Conservation (phyloP, 805 yeast species). For the Wickerhamiella shivajii region DNA sequence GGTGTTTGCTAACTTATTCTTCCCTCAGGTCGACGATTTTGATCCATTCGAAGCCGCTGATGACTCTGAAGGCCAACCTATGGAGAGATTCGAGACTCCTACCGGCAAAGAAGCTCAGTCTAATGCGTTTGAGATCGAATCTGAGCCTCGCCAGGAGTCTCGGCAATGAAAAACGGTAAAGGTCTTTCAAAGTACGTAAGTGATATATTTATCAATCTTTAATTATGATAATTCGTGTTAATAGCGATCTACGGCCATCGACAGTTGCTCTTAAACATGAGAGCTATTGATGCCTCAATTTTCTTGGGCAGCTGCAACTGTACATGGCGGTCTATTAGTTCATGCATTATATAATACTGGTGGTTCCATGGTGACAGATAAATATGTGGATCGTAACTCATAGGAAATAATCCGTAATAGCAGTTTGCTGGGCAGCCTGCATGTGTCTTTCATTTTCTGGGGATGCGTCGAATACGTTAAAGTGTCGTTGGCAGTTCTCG, state of each 20-base stretch:
- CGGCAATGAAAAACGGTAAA: too few species aligned
- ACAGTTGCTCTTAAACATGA: too few species aligned
- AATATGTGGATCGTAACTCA: constrained; percentile 1
- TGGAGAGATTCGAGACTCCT: neutral
- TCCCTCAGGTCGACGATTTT: constrained; percentile 39
- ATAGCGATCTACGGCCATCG: too few species aligned
- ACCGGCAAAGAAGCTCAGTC: too few species aligned
- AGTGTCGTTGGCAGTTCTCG: constrained; percentile 49
- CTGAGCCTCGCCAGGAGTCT: too few species aligned
- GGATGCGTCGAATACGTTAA: constrained; percentile 93
- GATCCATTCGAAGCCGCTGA: constrained; percentile 6
- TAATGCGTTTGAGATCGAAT: too few species aligned
- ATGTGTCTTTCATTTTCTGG: constrained; percentile 64
- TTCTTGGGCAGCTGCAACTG: too few species aligned
- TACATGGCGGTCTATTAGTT: too few species aligned
- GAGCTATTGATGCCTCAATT: too few species aligned
- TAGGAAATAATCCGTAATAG: constrained; percentile 18
- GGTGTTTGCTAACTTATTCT: constrained; percentile 42
- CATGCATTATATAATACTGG: neutral
- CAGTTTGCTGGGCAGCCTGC: constrained; percentile 18
- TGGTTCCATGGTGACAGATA: neutral
- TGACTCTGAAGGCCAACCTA: neutral
- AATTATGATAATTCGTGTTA: too few species aligned
- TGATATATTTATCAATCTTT: too few species aligned
- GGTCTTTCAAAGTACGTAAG: too few species aligned